phyloP scores from a whole-genome alignment of 176 grass and related monocot species.

The Musa schizocarpa region DNA sequence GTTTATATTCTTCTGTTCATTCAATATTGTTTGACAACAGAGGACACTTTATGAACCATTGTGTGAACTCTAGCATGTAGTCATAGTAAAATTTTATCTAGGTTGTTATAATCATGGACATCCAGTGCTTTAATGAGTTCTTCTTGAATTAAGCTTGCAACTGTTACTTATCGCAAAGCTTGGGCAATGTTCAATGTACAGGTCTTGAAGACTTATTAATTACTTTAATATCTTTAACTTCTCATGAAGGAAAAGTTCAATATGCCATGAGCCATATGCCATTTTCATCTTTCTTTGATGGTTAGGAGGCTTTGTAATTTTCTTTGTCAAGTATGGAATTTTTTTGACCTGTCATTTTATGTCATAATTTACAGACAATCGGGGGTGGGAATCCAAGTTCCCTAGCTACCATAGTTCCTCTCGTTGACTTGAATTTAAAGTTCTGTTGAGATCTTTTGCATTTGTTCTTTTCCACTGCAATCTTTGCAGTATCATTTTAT shows the following conservation, averaged over 20 bases:
- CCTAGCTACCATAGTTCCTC: background rate
- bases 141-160: too few relatives aligned
- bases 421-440: background rate
- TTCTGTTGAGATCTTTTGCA: background rate
- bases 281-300: background rate
- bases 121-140: background rate
- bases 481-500: background rate
- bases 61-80: background rate
- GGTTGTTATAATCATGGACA: too few relatives aligned
- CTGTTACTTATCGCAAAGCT: too few relatives aligned
- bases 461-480: background rate
- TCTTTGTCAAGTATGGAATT: background rate
- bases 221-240: too few relatives aligned
- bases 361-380: background rate
- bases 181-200: too few relatives aligned
- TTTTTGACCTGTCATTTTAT: background rate
- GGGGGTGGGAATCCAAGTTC: too few relatives aligned
- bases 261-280: background rate
- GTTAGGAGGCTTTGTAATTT: background rate
- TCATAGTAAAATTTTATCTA: background rate
- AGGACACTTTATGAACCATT: background rate
- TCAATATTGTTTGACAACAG: background rate
- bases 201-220: too few relatives aligned
- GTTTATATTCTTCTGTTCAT: background rate
- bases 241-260: too few relatives aligned